These are phyloP conservation scores for Penicillium sp. DNA, from an alignment of 2,329 filamentous ascomycete genomes.

Conservation along the genomic window DNA sequence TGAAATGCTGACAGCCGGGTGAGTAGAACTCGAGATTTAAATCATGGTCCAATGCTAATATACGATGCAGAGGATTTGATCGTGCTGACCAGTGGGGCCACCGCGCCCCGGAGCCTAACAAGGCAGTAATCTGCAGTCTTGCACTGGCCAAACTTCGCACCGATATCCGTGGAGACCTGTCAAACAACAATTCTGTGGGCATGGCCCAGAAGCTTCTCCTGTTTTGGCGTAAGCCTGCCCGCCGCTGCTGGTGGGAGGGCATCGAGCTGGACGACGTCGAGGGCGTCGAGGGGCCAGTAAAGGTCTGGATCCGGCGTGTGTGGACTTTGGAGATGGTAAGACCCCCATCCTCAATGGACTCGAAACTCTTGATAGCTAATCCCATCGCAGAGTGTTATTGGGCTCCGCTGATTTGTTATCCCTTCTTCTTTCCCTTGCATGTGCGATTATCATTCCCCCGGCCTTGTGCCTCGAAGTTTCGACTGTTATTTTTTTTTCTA, in stretches of 20 bases:
- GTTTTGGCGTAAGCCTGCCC: conserved; percentile 96
- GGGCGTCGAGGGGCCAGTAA: conserved; percentile 85
- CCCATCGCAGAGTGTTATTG: conserved; percentile 70
- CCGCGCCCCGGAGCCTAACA: conserved; percentile 94
- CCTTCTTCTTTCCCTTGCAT: conserved; percentile 21
- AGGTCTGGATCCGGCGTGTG: conserved; percentile 96
- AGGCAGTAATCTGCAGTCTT: conserved; percentile 96
- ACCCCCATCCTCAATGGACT: not conserved
- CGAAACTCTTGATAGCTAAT: conserved; percentile 18
- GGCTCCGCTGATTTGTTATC: conserved; percentile 56
- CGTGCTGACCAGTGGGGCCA: conserved; percentile 95
- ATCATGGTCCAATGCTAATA: conserved; percentile 15
- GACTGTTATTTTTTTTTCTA: conserved; percentile 11
- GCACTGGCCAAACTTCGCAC: conserved; percentile 89
- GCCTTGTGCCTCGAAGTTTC: conserved; percentile 19
- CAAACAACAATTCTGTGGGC: conserved; percentile 75
- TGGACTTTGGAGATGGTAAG: conserved; percentile 95
- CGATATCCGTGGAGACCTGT: conserved; percentile 77
- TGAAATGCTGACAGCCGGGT: conserved; percentile 99
- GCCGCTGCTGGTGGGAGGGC: conserved; percentile 98
- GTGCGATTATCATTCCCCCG: conserved; percentile 21
- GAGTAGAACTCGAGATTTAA: conserved; percentile 37
- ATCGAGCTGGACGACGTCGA: conserved; percentile 87
- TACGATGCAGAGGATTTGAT: conserved; percentile 75
- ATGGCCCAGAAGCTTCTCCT: conserved; percentile 98